These are phyloP conservation scores for Yamadazyma atlantica DNA, from an alignment of 1,139 yeast genomes.

Conservation along the genomic window DNA sequence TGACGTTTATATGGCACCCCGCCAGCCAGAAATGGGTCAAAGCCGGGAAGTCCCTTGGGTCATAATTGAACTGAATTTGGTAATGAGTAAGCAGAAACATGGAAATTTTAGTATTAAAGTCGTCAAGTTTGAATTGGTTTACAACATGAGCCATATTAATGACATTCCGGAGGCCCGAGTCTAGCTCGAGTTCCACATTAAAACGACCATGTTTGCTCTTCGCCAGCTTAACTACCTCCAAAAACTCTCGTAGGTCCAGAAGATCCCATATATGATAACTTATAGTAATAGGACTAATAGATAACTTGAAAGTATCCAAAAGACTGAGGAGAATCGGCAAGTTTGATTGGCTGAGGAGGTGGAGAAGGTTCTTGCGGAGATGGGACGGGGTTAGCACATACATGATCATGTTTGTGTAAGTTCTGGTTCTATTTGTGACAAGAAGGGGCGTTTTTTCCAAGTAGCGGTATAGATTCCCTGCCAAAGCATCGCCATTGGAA, in stretches of 20 bases:
- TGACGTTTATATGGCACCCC: slow-evolving; percentile 17
- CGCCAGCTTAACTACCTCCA: slow-evolving; percentile 6
- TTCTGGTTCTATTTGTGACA: slow-evolving; percentile 12
- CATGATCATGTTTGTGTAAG: slow-evolving; percentile 14
- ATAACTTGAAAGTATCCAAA: not conserved
- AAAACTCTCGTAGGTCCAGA: slow-evolving; percentile 17
- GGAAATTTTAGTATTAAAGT: slow-evolving; percentile 7
- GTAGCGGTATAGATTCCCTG: not conserved
- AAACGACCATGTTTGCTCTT: slow-evolving; percentile 7
- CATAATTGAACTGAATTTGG: slow-evolving; percentile 9
- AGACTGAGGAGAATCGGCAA: not conserved
- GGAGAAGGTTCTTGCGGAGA: not conserved
- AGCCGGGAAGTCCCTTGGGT: slow-evolving; percentile 7
- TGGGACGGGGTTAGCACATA: slow-evolving; percentile 15
- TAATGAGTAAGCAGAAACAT: slow-evolving; percentile 15
- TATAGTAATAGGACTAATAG: slow-evolving; percentile 14
- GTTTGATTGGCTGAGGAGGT: not conserved
- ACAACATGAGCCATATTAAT: slow-evolving; percentile 6
- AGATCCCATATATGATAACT: slow-evolving; percentile 23
- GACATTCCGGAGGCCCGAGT: slow-evolving; percentile 12
- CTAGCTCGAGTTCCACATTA: slow-evolving; percentile 25
- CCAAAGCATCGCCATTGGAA: not conserved
- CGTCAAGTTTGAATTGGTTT: slow-evolving; percentile 3
- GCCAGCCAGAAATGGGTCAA: slow-evolving; percentile 19
- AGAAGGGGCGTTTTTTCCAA: slow-evolving; percentile 3